Conservation (phyloP, 1,284 basidiomycete genomes). For the Cutaneotrichosporon cavernicola region DNA sequence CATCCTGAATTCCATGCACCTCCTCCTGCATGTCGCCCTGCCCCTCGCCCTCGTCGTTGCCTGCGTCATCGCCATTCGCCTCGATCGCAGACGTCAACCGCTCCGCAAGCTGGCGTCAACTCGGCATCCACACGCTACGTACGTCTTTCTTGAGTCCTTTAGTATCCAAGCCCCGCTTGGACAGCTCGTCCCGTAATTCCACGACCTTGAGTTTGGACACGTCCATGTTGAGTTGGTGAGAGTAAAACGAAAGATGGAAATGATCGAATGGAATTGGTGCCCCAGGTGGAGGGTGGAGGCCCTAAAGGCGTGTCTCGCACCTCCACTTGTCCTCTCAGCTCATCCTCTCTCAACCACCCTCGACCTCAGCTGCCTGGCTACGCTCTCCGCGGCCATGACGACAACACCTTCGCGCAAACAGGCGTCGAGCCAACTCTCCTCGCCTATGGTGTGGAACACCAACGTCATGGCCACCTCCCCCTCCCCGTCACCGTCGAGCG, state of each 20-base stretch:
- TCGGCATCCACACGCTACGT: conserved; percentile 18
- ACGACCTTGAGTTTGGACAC: conserved; percentile 40
- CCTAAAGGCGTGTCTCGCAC: too few relatives aligned
- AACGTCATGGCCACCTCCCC: background rate
- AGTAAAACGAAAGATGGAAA: background rate
- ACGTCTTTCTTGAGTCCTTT: conserved; percentile 51
- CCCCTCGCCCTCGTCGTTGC: background rate
- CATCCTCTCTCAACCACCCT: background rate
- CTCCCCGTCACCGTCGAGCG: background rate
- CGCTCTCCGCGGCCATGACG: background rate
- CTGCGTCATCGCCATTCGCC: background rate
- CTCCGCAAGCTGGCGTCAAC: conserved; percentile 39
- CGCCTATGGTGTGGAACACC: conserved; percentile 1
- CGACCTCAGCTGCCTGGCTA: background rate
- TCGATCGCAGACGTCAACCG: conserved; percentile 31
- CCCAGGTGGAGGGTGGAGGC: background rate
- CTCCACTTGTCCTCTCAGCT: background rate
- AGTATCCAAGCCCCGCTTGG: conserved; percentile 41
- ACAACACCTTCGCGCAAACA: background rate
- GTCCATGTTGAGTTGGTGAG: conserved; percentile 9
- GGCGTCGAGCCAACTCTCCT: background rate
- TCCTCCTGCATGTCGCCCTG: background rate
- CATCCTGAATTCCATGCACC: too few relatives aligned
- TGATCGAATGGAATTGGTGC: background rate
- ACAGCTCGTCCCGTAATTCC: conserved; percentile 51